phyloP scores from a whole-genome alignment of 2,329 filamentous ascomycete genomes.

The Cytospora schulzeri region DNA sequence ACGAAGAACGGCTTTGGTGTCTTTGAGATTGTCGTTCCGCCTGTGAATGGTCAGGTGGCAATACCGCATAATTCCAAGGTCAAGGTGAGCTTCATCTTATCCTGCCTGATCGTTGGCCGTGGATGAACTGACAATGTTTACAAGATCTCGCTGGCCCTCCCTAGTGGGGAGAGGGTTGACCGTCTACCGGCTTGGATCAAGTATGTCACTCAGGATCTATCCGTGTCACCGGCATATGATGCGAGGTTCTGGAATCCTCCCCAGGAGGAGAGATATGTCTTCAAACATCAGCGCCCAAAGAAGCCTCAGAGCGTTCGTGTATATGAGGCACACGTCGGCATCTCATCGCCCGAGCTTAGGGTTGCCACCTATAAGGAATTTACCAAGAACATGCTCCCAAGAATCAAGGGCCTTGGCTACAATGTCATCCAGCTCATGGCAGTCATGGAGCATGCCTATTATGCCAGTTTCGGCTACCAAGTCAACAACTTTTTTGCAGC shows the following conservation, averaged over 20 bases:
- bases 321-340: conserved; percentile 98
- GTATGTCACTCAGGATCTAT: conserved; percentile 91
- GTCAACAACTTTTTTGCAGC: conserved; percentile 99
- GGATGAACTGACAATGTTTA: conserved; percentile 11
- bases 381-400: conserved; percentile 85
- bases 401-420: conserved; percentile 89
- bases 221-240: conserved; percentile 89
- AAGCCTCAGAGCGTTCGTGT: conserved; percentile 87
- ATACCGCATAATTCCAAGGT: conserved; percentile 95
- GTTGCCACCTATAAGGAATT: conserved; percentile 98
- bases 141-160: conserved; percentile 81
- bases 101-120: not conserved
- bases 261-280: conserved; percentile 71
- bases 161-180: conserved; percentile 79
- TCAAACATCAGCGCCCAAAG: conserved; percentile 79
- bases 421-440: conserved; percentile 99
- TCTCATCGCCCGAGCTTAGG: conserved; percentile 85
- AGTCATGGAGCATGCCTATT: conserved; percentile 99
- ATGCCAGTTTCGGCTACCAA: conserved; percentile 98
- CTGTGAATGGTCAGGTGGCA: conserved; percentile 68
- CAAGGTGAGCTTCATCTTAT: conserved; percentile 63
- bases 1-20: conserved; percentile 81
- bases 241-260: conserved; percentile 97
- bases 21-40: conserved; percentile 79
- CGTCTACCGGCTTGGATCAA: conserved; percentile 96